Conservation (phyloP, 768 basidiomycete genomes). For the Naganishia vishniacii region DNA sequence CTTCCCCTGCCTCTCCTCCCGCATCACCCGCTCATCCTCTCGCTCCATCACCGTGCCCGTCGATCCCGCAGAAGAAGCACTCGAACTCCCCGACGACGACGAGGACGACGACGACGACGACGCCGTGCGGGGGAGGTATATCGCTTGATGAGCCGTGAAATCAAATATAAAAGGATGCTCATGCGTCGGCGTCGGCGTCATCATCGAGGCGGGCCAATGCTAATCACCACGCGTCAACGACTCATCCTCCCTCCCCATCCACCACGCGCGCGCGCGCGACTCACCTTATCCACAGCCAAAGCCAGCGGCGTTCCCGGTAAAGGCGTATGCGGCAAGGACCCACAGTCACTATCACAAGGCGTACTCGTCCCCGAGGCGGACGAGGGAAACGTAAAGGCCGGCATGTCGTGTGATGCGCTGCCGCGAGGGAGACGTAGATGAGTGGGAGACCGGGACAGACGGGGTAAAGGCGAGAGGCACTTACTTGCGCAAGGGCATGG, state of each 20-base stretch:
- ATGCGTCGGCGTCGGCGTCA: constrained; percentile 4
- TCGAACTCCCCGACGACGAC: too few species aligned
- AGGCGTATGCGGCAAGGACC: constrained; percentile 17
- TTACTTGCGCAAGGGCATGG: background rate
- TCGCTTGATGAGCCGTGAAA: background rate
- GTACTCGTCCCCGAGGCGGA: constrained; percentile 7
- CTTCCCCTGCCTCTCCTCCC: background rate
- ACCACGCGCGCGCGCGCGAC: background rate
- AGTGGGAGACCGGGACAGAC: too few species aligned
- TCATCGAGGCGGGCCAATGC: background rate
- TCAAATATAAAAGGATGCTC: background rate
- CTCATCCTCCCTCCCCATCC: background rate
- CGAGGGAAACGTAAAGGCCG: constrained; percentile 1
- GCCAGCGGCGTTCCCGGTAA: constrained; percentile 5
- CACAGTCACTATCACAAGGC: constrained; percentile 8
- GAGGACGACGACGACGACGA: too few species aligned
- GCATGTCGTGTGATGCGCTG: constrained; percentile 5
- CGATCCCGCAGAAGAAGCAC: too few species aligned
- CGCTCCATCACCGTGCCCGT: too few species aligned
- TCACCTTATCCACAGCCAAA: background rate
- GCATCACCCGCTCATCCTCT: background rate
- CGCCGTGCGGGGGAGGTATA: too few species aligned
- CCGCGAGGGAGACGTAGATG: background rate
- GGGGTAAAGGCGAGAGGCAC: background rate
- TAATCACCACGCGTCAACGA: too few species aligned